A percentile compares a stretch with the other conserved stretches of the same genome.
Conservation (phyloP, 2,329 filamentous ascomycete species). For the Aspergillus cejpii region DNA sequence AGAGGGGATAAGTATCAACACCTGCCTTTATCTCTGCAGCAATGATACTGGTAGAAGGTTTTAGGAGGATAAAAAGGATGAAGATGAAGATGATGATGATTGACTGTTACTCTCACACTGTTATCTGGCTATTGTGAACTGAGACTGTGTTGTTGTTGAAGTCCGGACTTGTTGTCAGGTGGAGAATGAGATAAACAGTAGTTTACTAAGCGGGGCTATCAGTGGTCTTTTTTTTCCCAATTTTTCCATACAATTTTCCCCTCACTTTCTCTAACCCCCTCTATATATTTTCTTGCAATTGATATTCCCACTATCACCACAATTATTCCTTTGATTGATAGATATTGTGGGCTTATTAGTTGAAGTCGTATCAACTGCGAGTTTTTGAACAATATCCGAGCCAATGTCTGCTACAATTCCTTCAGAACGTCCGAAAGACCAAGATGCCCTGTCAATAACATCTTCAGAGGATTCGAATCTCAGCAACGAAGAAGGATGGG, state of each 20-base stretch:
- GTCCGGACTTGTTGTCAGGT: slow-evolving; percentile 8
- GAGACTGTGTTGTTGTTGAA: no score
- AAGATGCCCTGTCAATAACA: slow-evolving; percentile 21
- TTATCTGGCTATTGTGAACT: no score
- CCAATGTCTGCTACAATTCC: slow-evolving; percentile 28
- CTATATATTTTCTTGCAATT: background rate
- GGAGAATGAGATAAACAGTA: slow-evolving; percentile 20
- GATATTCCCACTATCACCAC: background rate
- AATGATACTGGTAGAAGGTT: background rate
- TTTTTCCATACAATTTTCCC: slow-evolving; percentile 1
- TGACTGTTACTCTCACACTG: no score
- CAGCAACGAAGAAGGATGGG: slow-evolving; percentile 49
- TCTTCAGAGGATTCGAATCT: slow-evolving; percentile 43
- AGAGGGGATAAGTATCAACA: background rate
- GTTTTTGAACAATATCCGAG: slow-evolving; percentile 5
- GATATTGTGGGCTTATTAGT: no score
- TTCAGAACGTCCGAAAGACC: slow-evolving; percentile 18
- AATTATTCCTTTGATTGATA: background rate
- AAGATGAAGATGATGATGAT: background rate
- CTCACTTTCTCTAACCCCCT: background rate
- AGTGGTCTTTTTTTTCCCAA: slow-evolving; percentile 9
- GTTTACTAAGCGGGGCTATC: slow-evolving; percentile 19
- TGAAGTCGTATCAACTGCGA: no score
- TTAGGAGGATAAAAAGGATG: background rate
- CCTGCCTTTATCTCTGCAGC: background rate